These are phyloP conservation scores for Gossypium schwendimanii DNA, from an alignment of 441 rosid genomes.

Conservation along the genomic window DNA sequence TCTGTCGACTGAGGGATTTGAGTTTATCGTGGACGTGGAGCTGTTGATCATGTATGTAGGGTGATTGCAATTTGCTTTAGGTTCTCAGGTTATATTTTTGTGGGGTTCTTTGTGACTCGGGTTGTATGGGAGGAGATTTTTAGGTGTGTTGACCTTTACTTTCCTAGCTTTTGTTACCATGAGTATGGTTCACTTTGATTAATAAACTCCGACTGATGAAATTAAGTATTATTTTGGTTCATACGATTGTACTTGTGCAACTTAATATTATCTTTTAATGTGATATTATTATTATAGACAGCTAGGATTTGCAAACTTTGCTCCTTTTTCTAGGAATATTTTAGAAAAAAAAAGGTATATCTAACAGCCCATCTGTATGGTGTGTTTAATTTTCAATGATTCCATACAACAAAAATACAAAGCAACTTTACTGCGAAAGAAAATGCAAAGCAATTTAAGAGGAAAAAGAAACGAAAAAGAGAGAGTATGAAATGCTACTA, in stretches of 20 bases:
- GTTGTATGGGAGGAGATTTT: no score
- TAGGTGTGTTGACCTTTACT: no score
- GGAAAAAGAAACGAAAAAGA: not conserved
- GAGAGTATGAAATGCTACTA: not conserved
- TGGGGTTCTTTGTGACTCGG: no score
- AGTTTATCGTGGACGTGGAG: no score
- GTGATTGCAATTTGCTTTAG: no score
- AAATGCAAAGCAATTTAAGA: no score
- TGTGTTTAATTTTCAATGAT: not conserved
- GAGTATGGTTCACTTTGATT: no score
- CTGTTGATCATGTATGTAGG: no score
- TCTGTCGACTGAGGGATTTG: no score
- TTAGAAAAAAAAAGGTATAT: not conserved
- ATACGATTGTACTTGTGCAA: not conserved
- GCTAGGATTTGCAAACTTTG: not conserved
- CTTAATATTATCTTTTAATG: not conserved
- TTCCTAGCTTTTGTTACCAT: no score
- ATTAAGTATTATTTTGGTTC: not conserved
- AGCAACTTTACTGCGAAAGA: not conserved
- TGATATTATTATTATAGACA: not conserved
- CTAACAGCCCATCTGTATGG: not conserved
- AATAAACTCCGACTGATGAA: no score
- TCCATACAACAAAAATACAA: not conserved
- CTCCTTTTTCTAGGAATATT: not conserved
- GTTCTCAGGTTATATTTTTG: no score